Evolutionary conservation across 2,329 filamentous ascomycete species (phyloP).

Genomic region (Ambrosiella cleistominuta): DNA sequence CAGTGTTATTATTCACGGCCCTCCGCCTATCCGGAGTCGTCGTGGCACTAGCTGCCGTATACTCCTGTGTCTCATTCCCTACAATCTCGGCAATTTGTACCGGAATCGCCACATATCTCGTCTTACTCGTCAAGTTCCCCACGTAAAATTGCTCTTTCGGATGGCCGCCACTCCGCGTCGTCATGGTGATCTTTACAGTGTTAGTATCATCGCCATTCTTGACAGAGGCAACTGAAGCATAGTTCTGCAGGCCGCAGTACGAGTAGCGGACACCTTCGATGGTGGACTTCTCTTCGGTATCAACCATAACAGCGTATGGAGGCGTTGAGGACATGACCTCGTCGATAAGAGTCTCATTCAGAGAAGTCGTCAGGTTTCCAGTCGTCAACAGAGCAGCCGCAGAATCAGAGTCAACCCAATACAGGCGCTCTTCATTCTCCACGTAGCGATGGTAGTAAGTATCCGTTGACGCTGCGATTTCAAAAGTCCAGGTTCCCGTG

Average conservation of each 20-base stretch:
- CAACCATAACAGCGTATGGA: conserved; percentile 64
- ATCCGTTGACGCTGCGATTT: conserved; percentile 70
- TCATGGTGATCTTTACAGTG: conserved; percentile 46
- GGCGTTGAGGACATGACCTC: conserved; percentile 29
- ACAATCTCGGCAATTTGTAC: conserved; percentile 40
- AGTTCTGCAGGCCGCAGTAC: conserved; percentile 58
- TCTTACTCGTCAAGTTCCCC: conserved; percentile 52
- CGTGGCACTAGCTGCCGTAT: conserved; percentile 9
- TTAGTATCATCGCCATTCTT: conserved; percentile 28
- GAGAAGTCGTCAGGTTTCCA: conserved; percentile 47
- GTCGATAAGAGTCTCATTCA: conserved; percentile 28
- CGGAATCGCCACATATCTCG: conserved; percentile 55
- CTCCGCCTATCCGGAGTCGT: conserved; percentile 3
- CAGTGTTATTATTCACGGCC: conserved; percentile 13
- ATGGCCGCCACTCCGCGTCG: conserved; percentile 43
- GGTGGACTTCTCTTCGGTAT: conserved; percentile 38
- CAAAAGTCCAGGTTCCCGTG: conserved; percentile 55
- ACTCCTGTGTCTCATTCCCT: conserved; percentile 24
- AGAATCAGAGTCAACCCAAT: conserved; percentile 73
- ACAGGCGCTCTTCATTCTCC: conserved; percentile 30
- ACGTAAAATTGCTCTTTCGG: conserved; percentile 85
- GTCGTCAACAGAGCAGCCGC: conserved; percentile 64
- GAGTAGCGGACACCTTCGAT: conserved; percentile 60
- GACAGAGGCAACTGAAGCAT: conserved; percentile 44
- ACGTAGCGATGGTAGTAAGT: conserved; percentile 53